Base-by-base conservation (phyloP, 2,329 filamentous ascomycete genomes). In the Nemania sp. region DNA sequence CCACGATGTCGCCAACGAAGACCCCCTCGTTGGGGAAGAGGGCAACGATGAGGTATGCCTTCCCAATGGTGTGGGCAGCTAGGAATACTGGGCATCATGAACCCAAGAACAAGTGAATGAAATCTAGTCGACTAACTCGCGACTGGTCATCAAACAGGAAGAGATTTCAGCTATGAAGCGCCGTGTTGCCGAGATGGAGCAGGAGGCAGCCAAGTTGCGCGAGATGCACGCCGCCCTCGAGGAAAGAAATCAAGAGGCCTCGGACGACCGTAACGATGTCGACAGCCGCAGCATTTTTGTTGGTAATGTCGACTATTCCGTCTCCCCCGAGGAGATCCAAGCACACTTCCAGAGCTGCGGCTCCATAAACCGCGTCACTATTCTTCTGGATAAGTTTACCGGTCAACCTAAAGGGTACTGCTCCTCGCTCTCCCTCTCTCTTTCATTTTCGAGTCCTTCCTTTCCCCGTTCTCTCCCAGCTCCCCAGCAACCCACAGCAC, bases 321-420 rank as follows among this genome's bases (percentile, higher is more conserved):
- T 95, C 24, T 97, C 94, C 29, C 96, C 96, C 2, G 96, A 99
- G 82, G 96, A 99, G 84, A 96, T 99, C 67, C 96, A 99, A 84
- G 93, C 94, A 67, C 96, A 99, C 79, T 99, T 99, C 84, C 94
- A 97, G 85, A 97, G 91, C 85, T 97, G 94, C 77, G 96, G 96
- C 68, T 93, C 92, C 73, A 99, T 99, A 85, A 99, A 99, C 82
- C 92, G 96, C 69, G 96, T 99, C 67, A 99, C 96, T 1, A 99
- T 99, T 73, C 85, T 99, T 74, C 84, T 99, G 74, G 96, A 99
- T 84, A 99, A 99, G 85, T 98, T 98, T 79, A 97, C 94, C 11
- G 96, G 96, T 72, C 94, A 98, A 85, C 96, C 96, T n/a, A 99
- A 99, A 86, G 96, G 96, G 94, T 97, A 85, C 82, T 91, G 15